phyloP scores from a whole-genome alignment of 2,329 filamentous ascomycete species.

The Stagonosporopsis cucurbitacearum region DNA sequence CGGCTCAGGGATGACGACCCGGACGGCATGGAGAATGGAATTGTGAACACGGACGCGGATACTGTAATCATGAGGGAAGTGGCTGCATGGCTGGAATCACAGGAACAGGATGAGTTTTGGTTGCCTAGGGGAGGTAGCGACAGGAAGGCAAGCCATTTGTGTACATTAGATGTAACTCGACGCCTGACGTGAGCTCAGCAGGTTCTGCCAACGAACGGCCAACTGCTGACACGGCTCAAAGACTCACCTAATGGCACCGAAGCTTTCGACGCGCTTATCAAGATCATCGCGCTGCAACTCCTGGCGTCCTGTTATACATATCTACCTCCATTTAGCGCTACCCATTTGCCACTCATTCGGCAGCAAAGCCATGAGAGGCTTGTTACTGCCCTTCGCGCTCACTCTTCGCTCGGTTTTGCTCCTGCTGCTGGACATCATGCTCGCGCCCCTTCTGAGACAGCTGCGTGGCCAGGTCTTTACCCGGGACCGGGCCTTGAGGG shows the following conservation, averaged over 20 bases:
- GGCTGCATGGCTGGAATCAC: slow-evolving; percentile 26
- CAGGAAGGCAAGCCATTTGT: background rate
- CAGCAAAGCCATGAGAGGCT: background rate
- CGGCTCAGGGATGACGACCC: background rate
- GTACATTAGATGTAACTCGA: background rate
- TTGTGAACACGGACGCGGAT: slow-evolving; percentile 11
- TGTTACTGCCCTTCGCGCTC: slow-evolving; percentile 27
- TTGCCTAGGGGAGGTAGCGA: slow-evolving; percentile 1
- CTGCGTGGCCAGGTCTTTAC: slow-evolving; percentile 31
- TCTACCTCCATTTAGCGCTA: slow-evolving; percentile 18
- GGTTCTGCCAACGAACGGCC: background rate
- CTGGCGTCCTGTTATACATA: slow-evolving; percentile 36
- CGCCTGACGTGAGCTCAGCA: background rate
- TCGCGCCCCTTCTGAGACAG: slow-evolving; percentile 28
- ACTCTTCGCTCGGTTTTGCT: slow-evolving; percentile 26
- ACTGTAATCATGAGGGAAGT: slow-evolving; percentile 25
- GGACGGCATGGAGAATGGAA: background rate
- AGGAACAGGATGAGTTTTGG: slow-evolving; percentile 26
- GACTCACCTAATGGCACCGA: background rate
- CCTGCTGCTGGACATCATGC: slow-evolving; percentile 38
- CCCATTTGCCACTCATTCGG: slow-evolving; percentile 18
- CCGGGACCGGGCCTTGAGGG: slow-evolving; percentile 23
- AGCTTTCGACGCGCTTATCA: slow-evolving; percentile 22
- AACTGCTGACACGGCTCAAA: background rate
- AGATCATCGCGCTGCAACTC: slow-evolving; percentile 32